Percentiles rank a stretch among this genome's conserved stretches.
These are phyloP conservation scores for Rhynchosporium secalis DNA, from an alignment of 2,329 filamentous ascomycete species.

Conservation along the genomic window DNA sequence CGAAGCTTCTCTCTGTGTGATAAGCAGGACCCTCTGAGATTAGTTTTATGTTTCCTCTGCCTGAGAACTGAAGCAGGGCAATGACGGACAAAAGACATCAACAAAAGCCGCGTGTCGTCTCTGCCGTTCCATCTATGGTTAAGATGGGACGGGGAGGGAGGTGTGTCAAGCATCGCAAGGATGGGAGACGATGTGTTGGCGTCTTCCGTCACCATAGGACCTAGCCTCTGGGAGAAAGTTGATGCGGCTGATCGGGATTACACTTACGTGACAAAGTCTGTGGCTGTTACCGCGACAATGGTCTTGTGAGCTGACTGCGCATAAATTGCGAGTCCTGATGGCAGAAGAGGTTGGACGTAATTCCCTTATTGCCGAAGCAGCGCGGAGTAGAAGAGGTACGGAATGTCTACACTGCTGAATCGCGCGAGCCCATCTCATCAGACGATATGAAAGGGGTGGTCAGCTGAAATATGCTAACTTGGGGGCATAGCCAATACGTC, in stretches of 20 bases:
- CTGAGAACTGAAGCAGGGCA: constrained; percentile 57
- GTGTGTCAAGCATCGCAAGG: constrained; percentile 31
- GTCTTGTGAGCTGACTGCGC: constrained; percentile 46
- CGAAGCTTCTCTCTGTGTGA: constrained; percentile 70
- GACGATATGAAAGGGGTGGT: constrained; percentile 22
- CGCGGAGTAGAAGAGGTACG: constrained; percentile 47
- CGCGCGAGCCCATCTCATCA: constrained; percentile 36
- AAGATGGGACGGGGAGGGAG: constrained; percentile 38
- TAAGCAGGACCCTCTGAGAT: constrained; percentile 83
- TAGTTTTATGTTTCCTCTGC: constrained; percentile 91
- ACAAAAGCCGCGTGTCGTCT: constrained; percentile 82
- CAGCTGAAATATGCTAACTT: constrained; percentile 27
- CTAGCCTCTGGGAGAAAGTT: constrained; percentile 57
- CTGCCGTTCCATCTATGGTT: constrained; percentile 44
- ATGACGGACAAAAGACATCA: constrained; percentile 92
- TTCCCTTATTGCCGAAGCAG: constrained; percentile 37
- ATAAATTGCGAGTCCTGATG: constrained; percentile 34
- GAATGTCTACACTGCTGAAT: constrained; percentile 45
- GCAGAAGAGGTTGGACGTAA: constrained; percentile 47
- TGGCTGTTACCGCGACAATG: constrained; percentile 55
- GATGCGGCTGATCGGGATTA: constrained; percentile 64
- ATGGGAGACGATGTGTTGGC: constrained; percentile 38
- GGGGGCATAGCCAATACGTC: constrained; percentile 38
- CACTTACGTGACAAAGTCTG: constrained; percentile 46
- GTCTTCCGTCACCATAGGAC: constrained; percentile 39